These are phyloP conservation scores for Candida ipomoeae DNA, from an alignment of 805 yeast genomes.

Conservation along the genomic window DNA sequence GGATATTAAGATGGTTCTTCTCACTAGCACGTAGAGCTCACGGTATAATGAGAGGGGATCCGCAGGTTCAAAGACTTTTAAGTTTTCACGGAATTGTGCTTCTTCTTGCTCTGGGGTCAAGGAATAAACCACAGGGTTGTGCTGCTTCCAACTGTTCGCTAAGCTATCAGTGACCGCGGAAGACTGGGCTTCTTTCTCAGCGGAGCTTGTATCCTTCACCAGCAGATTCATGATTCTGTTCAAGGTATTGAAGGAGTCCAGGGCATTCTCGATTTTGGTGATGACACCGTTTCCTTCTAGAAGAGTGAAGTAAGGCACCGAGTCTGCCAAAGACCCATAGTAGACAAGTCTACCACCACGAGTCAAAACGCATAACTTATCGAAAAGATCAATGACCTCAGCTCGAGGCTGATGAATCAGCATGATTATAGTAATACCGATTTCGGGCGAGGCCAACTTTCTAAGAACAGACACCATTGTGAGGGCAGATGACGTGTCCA, in stretches of 20 bases:
- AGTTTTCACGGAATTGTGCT: conserved; percentile 15
- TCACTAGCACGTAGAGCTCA: conserved; percentile 33
- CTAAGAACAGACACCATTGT: conserved; percentile 58
- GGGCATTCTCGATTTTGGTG: conserved; percentile 6
- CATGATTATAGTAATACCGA: conserved; percentile 70
- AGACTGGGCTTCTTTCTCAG: conserved; percentile 12
- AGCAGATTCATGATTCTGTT: conserved; percentile 17
- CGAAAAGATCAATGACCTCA: conserved; percentile 67
- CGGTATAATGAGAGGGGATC: conserved; percentile 24
- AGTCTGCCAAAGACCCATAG: conserved; percentile 43
- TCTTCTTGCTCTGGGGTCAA: conserved; percentile 14
- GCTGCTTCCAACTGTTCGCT: conserved; percentile 12
- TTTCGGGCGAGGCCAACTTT: conserved; percentile 36
- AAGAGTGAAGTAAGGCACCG: conserved; percentile 45
- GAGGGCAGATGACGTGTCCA: conserved; percentile 74
- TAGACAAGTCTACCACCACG: conserved; percentile 48
- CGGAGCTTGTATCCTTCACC: conserved; percentile 16
- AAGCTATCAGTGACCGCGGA: conserved; percentile 8
- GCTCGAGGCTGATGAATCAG: conserved; percentile 84
- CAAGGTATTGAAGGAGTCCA: conserved; percentile 11
- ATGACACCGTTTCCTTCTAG: conserved; percentile 11
- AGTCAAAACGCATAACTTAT: conserved; percentile 62
- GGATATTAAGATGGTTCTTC: conserved; percentile 30
- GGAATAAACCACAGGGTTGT: conserved; percentile 1
- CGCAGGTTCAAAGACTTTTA: conserved; percentile 17